Evolutionary conservation across 495 filamentous ascomycete species (phyloP).

Genomic region (Lasiosphaeria hispida): DNA sequence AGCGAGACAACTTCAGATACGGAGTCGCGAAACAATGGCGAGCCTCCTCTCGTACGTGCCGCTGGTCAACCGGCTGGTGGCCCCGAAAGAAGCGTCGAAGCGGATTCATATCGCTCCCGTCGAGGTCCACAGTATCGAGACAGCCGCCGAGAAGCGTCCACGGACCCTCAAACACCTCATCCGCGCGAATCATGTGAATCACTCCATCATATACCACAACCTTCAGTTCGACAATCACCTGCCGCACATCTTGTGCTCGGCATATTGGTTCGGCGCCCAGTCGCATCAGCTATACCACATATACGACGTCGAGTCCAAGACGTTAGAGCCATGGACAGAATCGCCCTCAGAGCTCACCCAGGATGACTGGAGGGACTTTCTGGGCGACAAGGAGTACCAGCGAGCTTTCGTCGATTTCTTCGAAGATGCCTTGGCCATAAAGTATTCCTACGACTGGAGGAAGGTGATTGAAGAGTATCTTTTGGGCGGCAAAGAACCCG

Average conservation of each 20-base stretch:
- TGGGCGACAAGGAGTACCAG: constrained; percentile 78
- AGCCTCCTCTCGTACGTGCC: constrained; percentile 50
- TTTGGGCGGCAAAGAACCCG: constrained; percentile 68
- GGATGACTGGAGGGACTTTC: constrained; percentile 81
- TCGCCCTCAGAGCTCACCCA: constrained; percentile 78
- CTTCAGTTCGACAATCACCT: constrained; percentile 83
- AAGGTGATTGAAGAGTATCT: constrained; percentile 71
- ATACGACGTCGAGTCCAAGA: constrained; percentile 71
- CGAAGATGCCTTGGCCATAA: constrained; percentile 76
- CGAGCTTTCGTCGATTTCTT: constrained; percentile 90
- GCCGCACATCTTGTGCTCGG: constrained; percentile 79
- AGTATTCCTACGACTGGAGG: constrained; percentile 80
- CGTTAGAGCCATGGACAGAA: constrained; percentile 77
- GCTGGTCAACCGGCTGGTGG: constrained; percentile 43
- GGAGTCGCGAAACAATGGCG: constrained; percentile 26
- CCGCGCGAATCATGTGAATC: constrained; percentile 85
- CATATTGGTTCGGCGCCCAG: constrained; percentile 78
- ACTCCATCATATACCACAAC: constrained; percentile 77
- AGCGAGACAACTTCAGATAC: constrained; percentile 1
- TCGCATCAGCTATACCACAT: constrained; percentile 67
- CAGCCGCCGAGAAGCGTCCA: constrained; percentile 69
- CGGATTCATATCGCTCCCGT: constrained; percentile 67
- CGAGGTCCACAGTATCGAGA: constrained; percentile 74
- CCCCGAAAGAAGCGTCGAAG: constrained; percentile 21
- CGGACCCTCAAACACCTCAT: constrained; percentile 86